phyloP scores from a whole-genome alignment of 2,329 filamentous ascomycete genomes.

The Colletotrichum tanaceti region DNA sequence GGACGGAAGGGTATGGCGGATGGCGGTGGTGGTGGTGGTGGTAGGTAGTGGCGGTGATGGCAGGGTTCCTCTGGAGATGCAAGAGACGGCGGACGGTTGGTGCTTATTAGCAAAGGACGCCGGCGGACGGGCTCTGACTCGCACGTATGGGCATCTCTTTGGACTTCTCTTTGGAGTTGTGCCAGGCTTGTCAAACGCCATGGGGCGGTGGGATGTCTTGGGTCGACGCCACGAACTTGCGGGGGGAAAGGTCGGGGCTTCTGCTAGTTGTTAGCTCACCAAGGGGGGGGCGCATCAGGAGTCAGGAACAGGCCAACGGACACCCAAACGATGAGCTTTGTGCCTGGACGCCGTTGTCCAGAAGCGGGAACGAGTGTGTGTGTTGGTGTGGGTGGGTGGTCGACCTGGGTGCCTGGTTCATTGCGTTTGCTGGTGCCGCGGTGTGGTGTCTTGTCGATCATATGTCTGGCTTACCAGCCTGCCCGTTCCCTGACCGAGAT shows the following conservation, averaged over 20 bases:
- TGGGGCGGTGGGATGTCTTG: slow-evolving; percentile 37
- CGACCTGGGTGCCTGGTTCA: too few species aligned
- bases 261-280: not conserved
- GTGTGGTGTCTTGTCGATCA: slow-evolving; percentile 20
- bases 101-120: slow-evolving; percentile 34
- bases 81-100: slow-evolving; percentile 14
- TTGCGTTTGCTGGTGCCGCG: not conserved
- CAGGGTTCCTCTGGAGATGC: slow-evolving; percentile 35
- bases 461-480: not conserved
- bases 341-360: not conserved
- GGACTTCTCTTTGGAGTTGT: too few species aligned
- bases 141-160: slow-evolving; percentile 25
- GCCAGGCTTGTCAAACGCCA: slow-evolving; percentile 40
- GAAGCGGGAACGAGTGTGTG: too few species aligned
- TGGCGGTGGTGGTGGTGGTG: too few species aligned
- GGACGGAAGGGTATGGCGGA: too few species aligned
- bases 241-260: slow-evolving; percentile 26
- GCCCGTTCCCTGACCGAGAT: not conserved
- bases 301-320: slow-evolving; percentile 36
- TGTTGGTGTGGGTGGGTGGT: not conserved
- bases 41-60: too few species aligned
- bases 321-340: not conserved
- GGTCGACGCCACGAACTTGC: slow-evolving; percentile 36
- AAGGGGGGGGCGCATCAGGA: slow-evolving; percentile 2
- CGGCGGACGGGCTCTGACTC: slow-evolving; percentile 32